Evolutionary conservation across 495 filamentous ascomycete genomes (phyloP).

Genomic region (Physcia stellaris): DNA sequence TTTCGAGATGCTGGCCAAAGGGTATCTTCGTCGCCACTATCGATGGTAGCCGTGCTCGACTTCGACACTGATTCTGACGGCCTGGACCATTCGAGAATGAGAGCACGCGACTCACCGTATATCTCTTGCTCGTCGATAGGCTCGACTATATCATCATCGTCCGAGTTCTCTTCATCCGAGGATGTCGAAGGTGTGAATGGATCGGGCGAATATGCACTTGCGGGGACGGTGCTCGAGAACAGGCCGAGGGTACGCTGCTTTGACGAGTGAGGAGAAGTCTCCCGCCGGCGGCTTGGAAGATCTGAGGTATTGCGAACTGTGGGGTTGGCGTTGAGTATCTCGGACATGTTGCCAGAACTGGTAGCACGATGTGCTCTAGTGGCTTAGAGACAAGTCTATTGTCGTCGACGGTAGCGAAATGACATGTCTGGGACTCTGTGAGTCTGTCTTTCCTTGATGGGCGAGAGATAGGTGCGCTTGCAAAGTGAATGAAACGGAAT

Average conservation of each 20-base stretch:
- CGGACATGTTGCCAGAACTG: slow-evolving; percentile 26
- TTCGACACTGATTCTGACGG: no score
- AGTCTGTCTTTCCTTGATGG: no score
- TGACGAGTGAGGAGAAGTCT: slow-evolving; percentile 21
- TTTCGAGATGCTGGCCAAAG: no score
- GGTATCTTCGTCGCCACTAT: no score
- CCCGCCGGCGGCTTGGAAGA: slow-evolving; percentile 64
- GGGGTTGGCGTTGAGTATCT: slow-evolving; percentile 83
- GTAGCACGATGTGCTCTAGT: no score
- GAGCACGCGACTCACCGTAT: slow-evolving; percentile 64
- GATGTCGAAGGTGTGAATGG: slow-evolving; percentile 29
- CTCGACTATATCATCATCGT: slow-evolving; percentile 53
- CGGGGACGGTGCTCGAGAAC: slow-evolving; percentile 28
- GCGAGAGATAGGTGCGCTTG: no score
- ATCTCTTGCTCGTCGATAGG: slow-evolving; percentile 95
- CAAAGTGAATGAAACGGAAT: no score
- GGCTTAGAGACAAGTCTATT: no score
- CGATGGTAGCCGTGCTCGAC: no score
- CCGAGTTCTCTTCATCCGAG: slow-evolving; percentile 26
- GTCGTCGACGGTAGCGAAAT: no score
- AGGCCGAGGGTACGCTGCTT: slow-evolving; percentile 32
- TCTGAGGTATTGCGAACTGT: slow-evolving; percentile 83
- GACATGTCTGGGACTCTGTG: no score
- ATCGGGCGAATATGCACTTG: slow-evolving; percentile 38
- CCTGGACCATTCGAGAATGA: no score